Percentiles rank a stretch among this genome's conserved stretches.
Conservation (phyloP, 495 filamentous ascomycete species). For the Evansstolkia leycettana region DNA sequence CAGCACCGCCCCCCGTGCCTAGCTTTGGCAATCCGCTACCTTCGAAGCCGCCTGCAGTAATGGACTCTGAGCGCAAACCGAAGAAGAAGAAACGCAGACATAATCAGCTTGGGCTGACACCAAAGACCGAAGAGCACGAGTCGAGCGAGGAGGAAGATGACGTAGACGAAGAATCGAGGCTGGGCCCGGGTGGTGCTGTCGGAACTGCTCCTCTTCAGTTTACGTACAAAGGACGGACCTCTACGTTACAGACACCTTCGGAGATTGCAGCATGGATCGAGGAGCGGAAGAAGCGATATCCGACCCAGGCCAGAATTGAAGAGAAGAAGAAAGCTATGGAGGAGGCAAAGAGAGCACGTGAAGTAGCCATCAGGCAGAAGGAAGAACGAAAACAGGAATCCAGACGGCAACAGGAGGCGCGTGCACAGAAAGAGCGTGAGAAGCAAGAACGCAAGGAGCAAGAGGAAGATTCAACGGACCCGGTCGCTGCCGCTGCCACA, state of each 20-base stretch:
- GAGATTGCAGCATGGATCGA: conserved; percentile 72
- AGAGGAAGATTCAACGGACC: conserved; percentile 15
- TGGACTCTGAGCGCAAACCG: conserved; percentile 23
- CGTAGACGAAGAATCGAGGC: conserved; percentile 50
- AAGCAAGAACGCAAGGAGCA: conserved; percentile 13
- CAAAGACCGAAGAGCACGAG: conserved; percentile 58
- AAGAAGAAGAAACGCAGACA: conserved; percentile 72
- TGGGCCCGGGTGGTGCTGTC: conserved; percentile 20
- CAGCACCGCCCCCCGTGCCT: conserved; percentile 45
- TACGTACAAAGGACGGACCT: conserved; percentile 28
- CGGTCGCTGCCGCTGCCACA: conserved; percentile 25
- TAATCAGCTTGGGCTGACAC: conserved; percentile 72
- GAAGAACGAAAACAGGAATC: conserved; percentile 15
- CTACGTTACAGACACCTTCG: conserved; percentile 38
- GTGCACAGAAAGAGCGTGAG: conserved; percentile 15
- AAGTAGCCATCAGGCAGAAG: conserved; percentile 17
- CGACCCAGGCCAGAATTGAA: conserved; percentile 52
- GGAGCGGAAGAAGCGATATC: conserved; percentile 66
- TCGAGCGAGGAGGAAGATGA: conserved; percentile 63
- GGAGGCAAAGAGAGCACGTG: conserved; percentile 27
- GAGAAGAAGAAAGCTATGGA: conserved; percentile 34
- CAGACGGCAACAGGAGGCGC: conserved; percentile 18
- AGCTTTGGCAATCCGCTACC: conserved; percentile 49
- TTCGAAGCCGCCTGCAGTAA: conserved; percentile 46
- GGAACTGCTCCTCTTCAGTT: conserved; percentile 27